Conservation (phyloP, 1,284 basidiomycete species). For the Melampsora larici-populina region DNA sequence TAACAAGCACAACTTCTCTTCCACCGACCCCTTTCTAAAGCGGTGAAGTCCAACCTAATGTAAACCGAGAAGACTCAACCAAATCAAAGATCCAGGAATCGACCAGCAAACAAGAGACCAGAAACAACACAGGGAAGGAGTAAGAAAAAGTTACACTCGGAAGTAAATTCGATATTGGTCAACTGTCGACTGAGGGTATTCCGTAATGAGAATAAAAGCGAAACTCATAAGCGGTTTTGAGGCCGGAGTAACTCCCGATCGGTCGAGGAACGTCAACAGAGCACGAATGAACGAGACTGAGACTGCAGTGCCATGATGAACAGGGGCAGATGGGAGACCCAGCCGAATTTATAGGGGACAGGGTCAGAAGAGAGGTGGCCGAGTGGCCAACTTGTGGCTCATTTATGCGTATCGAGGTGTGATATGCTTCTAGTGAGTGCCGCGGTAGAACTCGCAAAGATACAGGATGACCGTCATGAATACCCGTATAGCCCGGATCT, state of each 20-base stretch:
- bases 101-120: slow-evolving; percentile 8
- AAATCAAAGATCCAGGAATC: slow-evolving; percentile 6
- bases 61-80: not conserved
- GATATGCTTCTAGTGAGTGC: not conserved
- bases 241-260: slow-evolving; percentile 41
- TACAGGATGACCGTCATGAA: too few relatives aligned
- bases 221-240: slow-evolving; percentile 26
- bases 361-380: not conserved
- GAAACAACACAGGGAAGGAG: not conserved
- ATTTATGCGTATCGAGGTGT: not conserved
- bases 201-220: slow-evolving; percentile 43
- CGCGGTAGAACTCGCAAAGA: too few relatives aligned
- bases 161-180: slow-evolving; percentile 23
- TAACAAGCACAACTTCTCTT: not conserved
- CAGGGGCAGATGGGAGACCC: not conserved
- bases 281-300: not conserved
- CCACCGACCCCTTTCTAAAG: not conserved
- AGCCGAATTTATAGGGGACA: not conserved
- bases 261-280: slow-evolving; percentile 29
- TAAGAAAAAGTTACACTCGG: not conserved
- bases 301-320: slow-evolving; percentile 21
- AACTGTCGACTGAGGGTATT: slow-evolving; percentile 44
- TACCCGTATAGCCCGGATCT: too few relatives aligned
- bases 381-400: not conserved
- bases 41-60: not conserved